Conservation (phyloP, 2,329 filamentous ascomycete species). For the Trichoderma sp. region DNA sequence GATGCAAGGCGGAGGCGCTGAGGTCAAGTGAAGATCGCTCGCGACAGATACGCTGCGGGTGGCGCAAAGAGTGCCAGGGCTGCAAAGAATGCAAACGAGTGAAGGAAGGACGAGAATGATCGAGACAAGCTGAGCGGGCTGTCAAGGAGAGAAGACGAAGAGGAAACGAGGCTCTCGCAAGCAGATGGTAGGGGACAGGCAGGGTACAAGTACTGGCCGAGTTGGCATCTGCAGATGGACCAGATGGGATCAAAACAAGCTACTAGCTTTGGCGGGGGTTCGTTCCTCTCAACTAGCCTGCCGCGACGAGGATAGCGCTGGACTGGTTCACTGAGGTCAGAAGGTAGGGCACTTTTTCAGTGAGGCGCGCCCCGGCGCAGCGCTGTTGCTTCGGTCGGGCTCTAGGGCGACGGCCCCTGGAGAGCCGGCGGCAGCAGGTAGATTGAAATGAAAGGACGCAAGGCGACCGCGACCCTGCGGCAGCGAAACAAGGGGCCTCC, state of each 20-base stretch:
- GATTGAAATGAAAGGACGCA: constrained; percentile 26
- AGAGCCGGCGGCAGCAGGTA: constrained; percentile 24
- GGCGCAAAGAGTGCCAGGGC: not conserved
- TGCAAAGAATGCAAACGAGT: constrained; percentile 14
- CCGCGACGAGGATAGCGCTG: constrained; percentile 1
- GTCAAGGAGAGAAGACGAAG: constrained; percentile 21
- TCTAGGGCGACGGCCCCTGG: constrained; percentile 15
- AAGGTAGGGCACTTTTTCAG: constrained; percentile 7
- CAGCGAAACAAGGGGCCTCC: constrained; percentile 19
- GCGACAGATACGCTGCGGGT: constrained; percentile 7
- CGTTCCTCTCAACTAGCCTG: not conserved
- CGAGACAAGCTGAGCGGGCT: not conserved
- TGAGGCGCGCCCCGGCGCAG: constrained; percentile 21
- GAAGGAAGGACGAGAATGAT: not conserved
- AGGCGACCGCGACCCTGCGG: constrained; percentile 16
- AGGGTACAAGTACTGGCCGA: constrained; percentile 18
- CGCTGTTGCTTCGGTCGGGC: constrained; percentile 5
- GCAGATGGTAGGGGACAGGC: constrained; percentile 4
- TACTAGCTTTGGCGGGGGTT: constrained; percentile 14
- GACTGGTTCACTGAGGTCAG: not conserved
- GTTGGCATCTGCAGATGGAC: constrained; percentile 10
- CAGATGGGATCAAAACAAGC: constrained; percentile 27
- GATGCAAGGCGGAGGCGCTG: no score
- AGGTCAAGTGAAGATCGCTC: constrained; percentile 2
- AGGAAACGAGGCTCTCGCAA: constrained; percentile 15